Conservation (phyloP, 2,329 filamentous ascomycete species). For the Penicillium sp. region DNA sequence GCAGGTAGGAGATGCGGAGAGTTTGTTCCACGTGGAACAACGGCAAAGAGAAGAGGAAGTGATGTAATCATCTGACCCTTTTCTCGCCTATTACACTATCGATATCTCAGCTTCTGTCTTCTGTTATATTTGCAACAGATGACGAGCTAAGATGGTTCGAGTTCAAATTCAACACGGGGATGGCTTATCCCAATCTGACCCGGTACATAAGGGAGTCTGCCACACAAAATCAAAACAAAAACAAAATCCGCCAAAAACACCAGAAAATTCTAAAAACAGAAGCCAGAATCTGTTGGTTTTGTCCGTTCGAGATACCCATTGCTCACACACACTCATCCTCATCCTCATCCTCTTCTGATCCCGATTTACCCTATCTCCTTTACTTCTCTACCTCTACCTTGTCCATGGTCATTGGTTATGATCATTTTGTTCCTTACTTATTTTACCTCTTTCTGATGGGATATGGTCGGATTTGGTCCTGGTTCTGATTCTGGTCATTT, state of each 20-base stretch:
- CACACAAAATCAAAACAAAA: background rate
- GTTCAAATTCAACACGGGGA: background rate
- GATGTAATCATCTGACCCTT: slow-evolving; percentile 10
- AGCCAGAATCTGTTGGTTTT: slow-evolving; percentile 2
- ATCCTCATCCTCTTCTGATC: background rate
- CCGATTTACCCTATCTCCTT: background rate
- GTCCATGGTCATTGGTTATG: background rate
- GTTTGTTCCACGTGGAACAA: slow-evolving; percentile 62
- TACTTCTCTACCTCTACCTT: background rate
- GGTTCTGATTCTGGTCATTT: slow-evolving; percentile 7
- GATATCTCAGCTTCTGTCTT: background rate
- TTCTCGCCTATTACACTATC: background rate
- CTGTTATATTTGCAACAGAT: background rate
- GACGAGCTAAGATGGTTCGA: background rate
- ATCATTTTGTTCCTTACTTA: background rate
- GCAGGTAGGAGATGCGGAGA: slow-evolving; percentile 86
- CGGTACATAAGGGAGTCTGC: background rate
- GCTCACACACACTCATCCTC: background rate
- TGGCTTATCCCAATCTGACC: background rate
- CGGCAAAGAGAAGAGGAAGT: slow-evolving; percentile 20
- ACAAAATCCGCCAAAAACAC: background rate
- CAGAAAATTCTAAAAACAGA: slow-evolving; percentile 1
- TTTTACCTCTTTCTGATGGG: slow-evolving; percentile 6
- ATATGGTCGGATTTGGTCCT: slow-evolving; percentile 6
- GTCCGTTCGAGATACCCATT: slow-evolving; percentile 21